Percentiles rank a stretch among this genome's conserved stretches.
phyloP scores from a whole-genome alignment of 495 filamentous ascomycete species.

The Talaromyces nanjingensis region DNA sequence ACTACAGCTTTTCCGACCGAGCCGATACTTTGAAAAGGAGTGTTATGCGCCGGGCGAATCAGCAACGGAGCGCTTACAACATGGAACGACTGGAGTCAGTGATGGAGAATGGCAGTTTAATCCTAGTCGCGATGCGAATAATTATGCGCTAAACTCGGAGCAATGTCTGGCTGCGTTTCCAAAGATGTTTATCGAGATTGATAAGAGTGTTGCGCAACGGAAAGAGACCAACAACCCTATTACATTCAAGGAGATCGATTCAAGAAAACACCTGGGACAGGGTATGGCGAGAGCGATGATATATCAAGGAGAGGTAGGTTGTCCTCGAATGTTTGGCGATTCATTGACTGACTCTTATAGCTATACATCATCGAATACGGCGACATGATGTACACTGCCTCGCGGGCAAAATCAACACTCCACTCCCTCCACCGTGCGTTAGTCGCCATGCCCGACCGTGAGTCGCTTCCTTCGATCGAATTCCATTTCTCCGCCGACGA shows the following conservation, averaged over 20 bases:
- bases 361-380: conserved; percentile 32
- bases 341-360: conserved; percentile 10
- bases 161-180: conserved; percentile 42
- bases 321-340: too few species aligned
- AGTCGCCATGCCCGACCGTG: conserved; percentile 33
- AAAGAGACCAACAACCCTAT: conserved; percentile 14
- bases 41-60: conserved; percentile 1
- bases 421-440: conserved; percentile 41
- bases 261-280: conserved; percentile 8
- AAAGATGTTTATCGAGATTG: conserved; percentile 39
- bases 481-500: conserved; percentile 49
- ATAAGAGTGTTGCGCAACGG: conserved; percentile 22
- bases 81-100: background rate
- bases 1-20: conserved; percentile 8
- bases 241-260: conserved; percentile 22
- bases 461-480: conserved; percentile 53
- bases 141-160: conserved; percentile 24
- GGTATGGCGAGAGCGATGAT: conserved; percentile 28
- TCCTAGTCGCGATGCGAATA: conserved; percentile 24
- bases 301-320: conserved; percentile 22
- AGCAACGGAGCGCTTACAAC: conserved; percentile 2
- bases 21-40: conserved; percentile 6
- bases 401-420: conserved; percentile 23
- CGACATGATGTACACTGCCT: conserved; percentile 18
- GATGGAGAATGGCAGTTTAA: conserved; percentile 3